Evolutionary conservation across 345 rosid species (phyloP), one percentile per base, ranked within the genome.

Genomic region (Gossypium stocksii): DNA sequence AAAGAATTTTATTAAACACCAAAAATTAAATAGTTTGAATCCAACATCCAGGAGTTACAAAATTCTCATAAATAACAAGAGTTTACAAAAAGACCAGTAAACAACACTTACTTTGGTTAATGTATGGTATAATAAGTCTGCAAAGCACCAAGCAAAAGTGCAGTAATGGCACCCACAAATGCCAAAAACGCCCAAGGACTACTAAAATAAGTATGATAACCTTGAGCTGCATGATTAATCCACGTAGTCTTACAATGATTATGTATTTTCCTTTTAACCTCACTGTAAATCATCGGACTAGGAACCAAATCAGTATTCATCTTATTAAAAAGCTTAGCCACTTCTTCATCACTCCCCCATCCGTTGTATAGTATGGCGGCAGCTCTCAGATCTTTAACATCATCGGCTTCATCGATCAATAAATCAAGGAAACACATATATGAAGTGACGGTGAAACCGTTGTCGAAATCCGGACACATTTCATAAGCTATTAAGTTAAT

Each of bases 351-450:
- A 22, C 73, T 69, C 2, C 71, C 74, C 9, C 73, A 60, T 9
- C 25, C 3, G 22, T 73, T 78, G 48, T 48, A 22, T 6, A 82
- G 67, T 43, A 82, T 69, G 15, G 64, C 53, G 2, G 63, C 68
- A 0, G 69, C 63, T 15, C 80, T 49, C 44, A 82, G 63, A 12
- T 16, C 73, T 19, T 73, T 63, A 0, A 82, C 82, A 27, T 82
- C 76, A 9, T 73, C 61, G 2, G 77, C 41, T 9, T 57, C 13
- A 20, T 78, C 79, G 9, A 78, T 78, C 61, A 57, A 9, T 20
- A n/a, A n/a, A n/a, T n/a, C n/a, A n/a, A n/a, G n/a, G n/a, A n/a
- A n/a, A n/a, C n/a, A n/a, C n/a, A n/a, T 57, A 14, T 57, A 57
- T 4, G 61, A 57, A 2, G 61, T 57, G 61, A 57, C 61, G 14